These are phyloP conservation scores for Sideroxylon spinosum DNA, from an alignment of 179 eudicot species.

Conservation along the genomic window DNA sequence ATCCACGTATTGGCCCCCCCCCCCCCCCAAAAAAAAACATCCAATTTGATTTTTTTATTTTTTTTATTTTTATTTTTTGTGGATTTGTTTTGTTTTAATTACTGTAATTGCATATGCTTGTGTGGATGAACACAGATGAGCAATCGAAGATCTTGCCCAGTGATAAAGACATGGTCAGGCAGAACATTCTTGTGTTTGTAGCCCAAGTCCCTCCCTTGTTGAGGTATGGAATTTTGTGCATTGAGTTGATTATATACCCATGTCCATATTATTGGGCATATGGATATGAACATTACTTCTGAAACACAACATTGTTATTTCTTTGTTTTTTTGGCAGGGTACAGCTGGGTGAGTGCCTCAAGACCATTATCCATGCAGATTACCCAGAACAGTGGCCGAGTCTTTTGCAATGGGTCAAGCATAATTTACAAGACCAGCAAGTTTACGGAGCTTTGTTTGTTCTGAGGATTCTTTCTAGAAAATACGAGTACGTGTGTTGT, in stretches of 20 bases:
- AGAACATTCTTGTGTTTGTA: constrained; percentile 79
- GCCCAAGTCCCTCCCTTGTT: constrained; percentile 74
- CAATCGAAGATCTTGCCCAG: constrained; percentile 65
- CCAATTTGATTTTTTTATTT: too few species aligned
- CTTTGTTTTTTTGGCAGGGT: constrained; percentile 43
- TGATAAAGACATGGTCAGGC: constrained; percentile 83
- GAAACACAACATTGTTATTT: background rate
- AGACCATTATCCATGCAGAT: constrained; percentile 87
- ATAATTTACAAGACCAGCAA: constrained; percentile 87
- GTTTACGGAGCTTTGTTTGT: constrained; percentile 94
- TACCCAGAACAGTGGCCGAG: constrained; percentile 98
- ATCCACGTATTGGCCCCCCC: constrained; percentile 57
- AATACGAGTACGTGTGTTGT: constrained; percentile 72
- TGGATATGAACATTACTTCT: too few species aligned
- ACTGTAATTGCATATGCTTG: background rate
- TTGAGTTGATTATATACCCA: too few species aligned
- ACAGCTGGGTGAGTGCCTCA: constrained; percentile 95
- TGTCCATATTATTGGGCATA: too few species aligned
- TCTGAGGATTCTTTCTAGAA: constrained; percentile 85
- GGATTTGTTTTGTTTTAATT: background rate
- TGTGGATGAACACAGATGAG: constrained; percentile 44
- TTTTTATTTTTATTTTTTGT: too few species aligned
- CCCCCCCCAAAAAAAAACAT: too few species aligned
- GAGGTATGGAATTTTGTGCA: constrained; percentile 42
- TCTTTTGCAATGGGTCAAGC: constrained; percentile 94